Conservation (phyloP, 352 stramenopile species). For the Nothophytophthora sp. region DNA sequence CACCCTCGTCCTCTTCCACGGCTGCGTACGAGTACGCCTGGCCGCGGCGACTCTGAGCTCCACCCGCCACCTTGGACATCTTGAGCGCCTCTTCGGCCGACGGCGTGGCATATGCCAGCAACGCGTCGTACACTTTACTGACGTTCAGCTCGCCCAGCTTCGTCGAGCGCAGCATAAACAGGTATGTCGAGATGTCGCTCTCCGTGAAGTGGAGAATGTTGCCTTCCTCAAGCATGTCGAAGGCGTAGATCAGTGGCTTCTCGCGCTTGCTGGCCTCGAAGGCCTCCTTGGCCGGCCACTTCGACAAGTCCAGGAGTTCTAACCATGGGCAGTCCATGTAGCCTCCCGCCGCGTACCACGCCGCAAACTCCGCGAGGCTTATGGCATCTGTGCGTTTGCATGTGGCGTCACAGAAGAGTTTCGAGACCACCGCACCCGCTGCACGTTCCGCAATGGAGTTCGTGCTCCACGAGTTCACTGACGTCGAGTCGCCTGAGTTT, state of each 20-base stretch:
- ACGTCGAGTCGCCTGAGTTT: conserved; percentile 62
- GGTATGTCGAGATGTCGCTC: conserved; percentile 85
- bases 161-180: conserved; percentile 82
- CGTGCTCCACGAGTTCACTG: conserved; percentile 67
- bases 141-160: conserved; percentile 73
- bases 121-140: conserved; percentile 78
- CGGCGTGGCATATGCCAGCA: conserved; percentile 71
- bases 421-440: conserved; percentile 91
- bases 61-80: conserved; percentile 50
- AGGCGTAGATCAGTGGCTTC: conserved; percentile 83
- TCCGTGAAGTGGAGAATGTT: conserved; percentile 86
- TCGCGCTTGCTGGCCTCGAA: conserved; percentile 88
- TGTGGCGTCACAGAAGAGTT: conserved; percentile 78
- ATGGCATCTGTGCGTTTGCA: conserved; percentile 78
- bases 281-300: conserved; percentile 92
- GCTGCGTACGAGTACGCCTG: conserved; percentile 78
- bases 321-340: conserved; percentile 96
- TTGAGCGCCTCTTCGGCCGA: conserved; percentile 72
- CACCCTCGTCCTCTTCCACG: conserved; percentile 84
- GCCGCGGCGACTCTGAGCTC: conserved; percentile 35
- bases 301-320: conserved; percentile 95
- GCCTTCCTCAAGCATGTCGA: conserved; percentile 84
- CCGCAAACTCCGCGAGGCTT: conserved; percentile 94
- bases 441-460: conserved; percentile 83
- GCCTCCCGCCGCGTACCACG: conserved; percentile 95